These are phyloP conservation scores for Calonectria montana DNA, from an alignment of 2,329 filamentous ascomycete genomes.

Conservation along the genomic window DNA sequence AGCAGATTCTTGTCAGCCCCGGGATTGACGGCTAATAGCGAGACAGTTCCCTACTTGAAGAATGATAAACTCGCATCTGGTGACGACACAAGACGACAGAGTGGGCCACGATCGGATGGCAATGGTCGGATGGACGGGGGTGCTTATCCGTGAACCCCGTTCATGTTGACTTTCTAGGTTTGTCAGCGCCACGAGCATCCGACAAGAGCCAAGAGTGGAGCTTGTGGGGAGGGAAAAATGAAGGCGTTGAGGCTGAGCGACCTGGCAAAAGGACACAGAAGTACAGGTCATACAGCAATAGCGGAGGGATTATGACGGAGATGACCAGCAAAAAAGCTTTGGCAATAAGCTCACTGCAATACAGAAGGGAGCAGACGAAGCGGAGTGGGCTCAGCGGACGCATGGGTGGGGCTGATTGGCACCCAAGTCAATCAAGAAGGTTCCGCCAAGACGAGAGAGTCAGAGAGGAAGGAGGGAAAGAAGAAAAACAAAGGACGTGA, in stretches of 20 bases:
- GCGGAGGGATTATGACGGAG: not conserved
- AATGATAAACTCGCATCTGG: constrained; percentile 4
- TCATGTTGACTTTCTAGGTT: not conserved
- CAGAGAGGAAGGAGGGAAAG: not conserved
- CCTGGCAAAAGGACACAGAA: not conserved
- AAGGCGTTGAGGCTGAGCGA: not conserved
- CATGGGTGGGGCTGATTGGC: not conserved
- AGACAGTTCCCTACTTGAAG: not conserved
- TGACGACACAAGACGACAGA: constrained; percentile 4
- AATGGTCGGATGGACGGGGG: not conserved
- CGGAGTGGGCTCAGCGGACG: not conserved
- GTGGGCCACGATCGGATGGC: not conserved
- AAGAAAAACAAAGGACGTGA: not conserved
- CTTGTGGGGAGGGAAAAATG: not conserved
- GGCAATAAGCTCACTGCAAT: constrained; percentile 3
- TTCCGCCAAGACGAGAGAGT: not conserved
- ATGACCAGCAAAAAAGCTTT: not conserved
- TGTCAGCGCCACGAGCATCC: constrained; percentile 4
- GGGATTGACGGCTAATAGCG: not conserved
- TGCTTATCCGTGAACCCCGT: not conserved
- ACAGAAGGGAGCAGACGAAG: not conserved
- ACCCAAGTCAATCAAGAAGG: not conserved
- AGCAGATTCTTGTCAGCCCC: not conserved
- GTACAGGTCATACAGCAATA: not conserved
- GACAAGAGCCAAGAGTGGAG: not conserved